A percentile compares a stretch with the other conserved stretches of the same genome.
These are phyloP conservation scores for Trichoderma lentiforme DNA, from an alignment of 2,329 filamentous ascomycete species.

Conservation along the genomic window DNA sequence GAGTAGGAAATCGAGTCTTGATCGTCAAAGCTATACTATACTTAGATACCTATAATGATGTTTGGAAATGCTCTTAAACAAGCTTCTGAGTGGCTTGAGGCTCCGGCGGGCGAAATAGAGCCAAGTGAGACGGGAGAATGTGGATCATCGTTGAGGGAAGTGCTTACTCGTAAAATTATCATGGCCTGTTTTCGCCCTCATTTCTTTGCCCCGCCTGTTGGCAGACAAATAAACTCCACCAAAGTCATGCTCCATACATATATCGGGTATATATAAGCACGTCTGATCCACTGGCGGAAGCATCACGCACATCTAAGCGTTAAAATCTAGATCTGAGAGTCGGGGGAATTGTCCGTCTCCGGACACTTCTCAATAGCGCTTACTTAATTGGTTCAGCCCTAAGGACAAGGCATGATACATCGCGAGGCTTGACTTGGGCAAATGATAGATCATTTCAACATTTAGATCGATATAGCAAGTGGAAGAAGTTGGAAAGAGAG, in stretches of 20 bases:
- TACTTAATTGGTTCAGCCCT: not conserved
- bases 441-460: not conserved
- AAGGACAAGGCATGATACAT: not conserved
- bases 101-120: not conserved
- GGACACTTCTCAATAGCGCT: not conserved
- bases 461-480: not conserved
- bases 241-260: not conserved
- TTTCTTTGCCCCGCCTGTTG: not conserved
- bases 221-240: not conserved
- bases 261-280: not conserved
- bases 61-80: not conserved
- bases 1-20: not conserved
- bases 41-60: not conserved
- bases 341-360: not conserved
- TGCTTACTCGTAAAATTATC: not conserved
- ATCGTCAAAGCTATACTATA: not conserved
- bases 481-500: not conserved
- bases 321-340: not conserved
- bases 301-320: not conserved
- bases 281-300: not conserved
- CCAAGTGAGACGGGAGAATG: not conserved
- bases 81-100: conserved; percentile 12
- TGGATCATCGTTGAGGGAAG: not conserved
- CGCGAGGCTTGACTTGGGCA: not conserved
- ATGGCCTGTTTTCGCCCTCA: not conserved